Conservation (phyloP, 176 grass and related monocot species). For the Otatea glauca region DNA sequence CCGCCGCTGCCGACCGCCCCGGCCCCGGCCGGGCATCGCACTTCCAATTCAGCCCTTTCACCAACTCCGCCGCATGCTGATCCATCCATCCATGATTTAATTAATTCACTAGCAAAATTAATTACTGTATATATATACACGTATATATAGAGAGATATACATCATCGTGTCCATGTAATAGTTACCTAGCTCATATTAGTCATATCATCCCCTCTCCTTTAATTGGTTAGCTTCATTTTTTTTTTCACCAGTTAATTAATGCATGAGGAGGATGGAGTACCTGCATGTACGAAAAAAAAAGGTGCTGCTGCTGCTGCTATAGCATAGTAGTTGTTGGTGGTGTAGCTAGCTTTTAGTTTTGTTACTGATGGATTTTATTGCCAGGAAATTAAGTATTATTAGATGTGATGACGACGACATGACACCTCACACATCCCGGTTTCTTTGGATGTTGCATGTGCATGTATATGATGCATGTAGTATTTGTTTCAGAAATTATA, state of each 20-base stretch:
- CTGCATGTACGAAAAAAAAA: conserved; percentile 2
- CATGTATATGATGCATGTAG: background rate
- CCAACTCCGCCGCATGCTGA: conserved; percentile 55
- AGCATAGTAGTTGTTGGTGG: conserved; percentile 7
- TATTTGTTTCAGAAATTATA: background rate
- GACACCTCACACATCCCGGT: conserved; percentile 24
- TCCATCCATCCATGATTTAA: background rate
- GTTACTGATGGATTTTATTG: conserved; percentile 25
- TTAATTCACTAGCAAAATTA: background rate
- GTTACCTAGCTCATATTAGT: background rate
- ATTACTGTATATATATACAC: background rate
- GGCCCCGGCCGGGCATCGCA: background rate
- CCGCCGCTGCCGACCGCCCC: background rate
- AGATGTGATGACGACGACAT: conserved; percentile 24
- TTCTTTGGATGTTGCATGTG: conserved; percentile 51
- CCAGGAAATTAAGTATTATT: conserved; percentile 18
- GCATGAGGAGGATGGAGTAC: conserved; percentile 35
- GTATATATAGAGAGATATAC: no score
- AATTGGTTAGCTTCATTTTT: conserved; percentile 44
- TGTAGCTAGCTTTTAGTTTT: conserved; percentile 23
- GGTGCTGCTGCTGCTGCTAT: no score
- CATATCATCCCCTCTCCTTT: background rate
- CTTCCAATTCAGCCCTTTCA: conserved; percentile 48
- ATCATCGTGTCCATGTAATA: background rate
- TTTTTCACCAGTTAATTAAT: conserved; percentile 49